Conservation (phyloP, 1,284 basidiomycete genomes). For the Sphagnurus paluster region DNA sequence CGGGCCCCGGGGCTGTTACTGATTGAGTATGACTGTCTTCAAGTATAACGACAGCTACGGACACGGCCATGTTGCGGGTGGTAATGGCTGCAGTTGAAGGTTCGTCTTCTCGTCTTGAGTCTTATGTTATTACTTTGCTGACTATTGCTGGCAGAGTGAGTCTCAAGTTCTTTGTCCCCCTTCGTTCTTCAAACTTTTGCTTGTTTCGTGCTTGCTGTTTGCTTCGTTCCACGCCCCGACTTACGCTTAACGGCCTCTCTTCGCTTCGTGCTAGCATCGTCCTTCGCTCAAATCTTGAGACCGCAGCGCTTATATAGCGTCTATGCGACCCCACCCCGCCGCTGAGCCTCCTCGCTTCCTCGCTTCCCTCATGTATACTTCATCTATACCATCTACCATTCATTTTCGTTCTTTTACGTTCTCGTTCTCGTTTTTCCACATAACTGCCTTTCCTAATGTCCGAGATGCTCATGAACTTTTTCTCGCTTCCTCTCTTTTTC, state of each 20-base stretch:
- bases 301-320: conserved; percentile 55
- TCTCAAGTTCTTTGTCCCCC: conserved; percentile 23
- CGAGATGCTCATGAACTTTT: conserved; percentile 20
- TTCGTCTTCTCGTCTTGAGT: conserved; percentile 33
- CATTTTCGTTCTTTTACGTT: conserved; percentile 14
- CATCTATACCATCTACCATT: conserved; percentile 16
- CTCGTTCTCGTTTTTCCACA: conserved; percentile 21
- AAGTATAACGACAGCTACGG: conserved; percentile 91
- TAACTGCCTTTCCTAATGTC: conserved; percentile 21
- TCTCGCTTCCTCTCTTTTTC: conserved; percentile 18
- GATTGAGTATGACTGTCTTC: conserved; percentile 1
- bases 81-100: conserved; percentile 95
- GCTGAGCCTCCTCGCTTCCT: conserved; percentile 14
- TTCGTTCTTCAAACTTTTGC: conserved; percentile 13
- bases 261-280: conserved; percentile 46
- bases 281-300: conserved; percentile 57
- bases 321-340: no score
- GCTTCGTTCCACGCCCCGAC: conserved; percentile 22
- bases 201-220: conserved; percentile 12
- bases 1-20: neutral
- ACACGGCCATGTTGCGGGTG: conserved; percentile 87
- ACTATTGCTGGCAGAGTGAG: conserved; percentile 64
- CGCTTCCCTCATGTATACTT: conserved; percentile 14
- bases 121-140: conserved; percentile 3
- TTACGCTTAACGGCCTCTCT: conserved; percentile 33